phyloP scores from a whole-genome alignment of 495 filamentous ascomycete genomes.

The Glutinoglossum americanum region DNA sequence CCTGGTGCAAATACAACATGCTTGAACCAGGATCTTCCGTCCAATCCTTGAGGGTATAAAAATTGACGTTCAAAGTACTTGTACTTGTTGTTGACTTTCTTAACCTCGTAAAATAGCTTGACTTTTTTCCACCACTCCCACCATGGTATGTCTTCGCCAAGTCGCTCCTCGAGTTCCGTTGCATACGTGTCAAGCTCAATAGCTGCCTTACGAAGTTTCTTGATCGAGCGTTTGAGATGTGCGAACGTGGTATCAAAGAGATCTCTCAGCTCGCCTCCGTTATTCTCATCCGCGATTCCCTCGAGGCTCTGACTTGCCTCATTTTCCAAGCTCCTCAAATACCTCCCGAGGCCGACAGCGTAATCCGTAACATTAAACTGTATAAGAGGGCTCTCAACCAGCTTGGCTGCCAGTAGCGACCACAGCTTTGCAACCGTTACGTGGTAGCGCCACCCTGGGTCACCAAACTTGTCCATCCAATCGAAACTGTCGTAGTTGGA shows the following conservation, averaged over 20 bases:
- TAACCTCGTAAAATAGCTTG: conserved; percentile 32
- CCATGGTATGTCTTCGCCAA: conserved; percentile 40
- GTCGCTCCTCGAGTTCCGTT: conserved; percentile 27
- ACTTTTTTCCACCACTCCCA: conserved; percentile 55
- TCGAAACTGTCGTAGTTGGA: conserved; percentile 57
- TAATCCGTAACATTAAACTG: conserved; percentile 22
- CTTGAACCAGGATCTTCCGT: conserved; percentile 11
- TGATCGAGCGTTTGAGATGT: conserved; percentile 25
- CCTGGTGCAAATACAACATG: conserved; percentile 14
- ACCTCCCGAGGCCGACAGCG: conserved; percentile 10
- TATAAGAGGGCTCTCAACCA: conserved; percentile 20
- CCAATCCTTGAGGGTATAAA: conserved; percentile 8
- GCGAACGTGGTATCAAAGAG: conserved; percentile 18
- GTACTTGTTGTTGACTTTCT: conserved; percentile 27
- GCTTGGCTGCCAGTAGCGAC: conserved; percentile 21
- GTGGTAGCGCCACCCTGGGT: conserved; percentile 40
- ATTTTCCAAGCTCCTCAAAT: conserved; percentile 4
- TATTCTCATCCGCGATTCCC: background rate
- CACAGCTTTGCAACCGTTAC: conserved; percentile 35
- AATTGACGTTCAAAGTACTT: conserved; percentile 11
- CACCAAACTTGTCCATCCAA: conserved; percentile 54
- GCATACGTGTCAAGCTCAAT: conserved; percentile 30
- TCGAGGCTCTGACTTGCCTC: background rate
- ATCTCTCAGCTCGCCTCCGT: background rate
- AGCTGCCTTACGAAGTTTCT: conserved; percentile 24